Base-by-base conservation (phyloP, 1,284 basidiomycete genomes). In the Erythrobasidium hasegawianum region DNA sequence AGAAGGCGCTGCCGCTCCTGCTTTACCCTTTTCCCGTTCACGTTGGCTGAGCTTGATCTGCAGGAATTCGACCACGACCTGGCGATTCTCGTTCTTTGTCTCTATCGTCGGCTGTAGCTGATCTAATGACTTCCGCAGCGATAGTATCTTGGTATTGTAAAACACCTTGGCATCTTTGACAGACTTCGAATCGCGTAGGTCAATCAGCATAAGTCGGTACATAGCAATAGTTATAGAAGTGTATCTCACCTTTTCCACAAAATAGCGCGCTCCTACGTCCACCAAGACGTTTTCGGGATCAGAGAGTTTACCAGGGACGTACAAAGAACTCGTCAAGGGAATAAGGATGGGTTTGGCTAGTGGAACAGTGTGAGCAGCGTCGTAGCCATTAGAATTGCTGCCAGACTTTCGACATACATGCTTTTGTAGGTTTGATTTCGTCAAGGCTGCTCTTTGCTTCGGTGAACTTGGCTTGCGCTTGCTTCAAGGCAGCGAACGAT, bases 231-330 rank as follows among this genome's bases (percentile, higher is more conserved):
- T n/a, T n/a, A n/a, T n/a, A n/a, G n/a, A n/a, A n/a, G n/a, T n/a
- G n/a, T n/a, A n/a, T n/a, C n/a, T n/a, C n/a, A 91, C 93, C 84
- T 97, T 97, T 78, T 90, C 87, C 18, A 98, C 87, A 75, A 88
- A 97, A 79, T 97, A 98, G 0, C 95, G 95, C 0, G 95, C 97
- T 1, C 95, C 95, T 33, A 98, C 84, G 76, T 98, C 95, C 18
- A 98, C 86, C 67, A 97, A 87, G 55, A 98, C 93, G 71, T 90
- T 85, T 55, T 92, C 87, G 1, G 84, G 78, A 75, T 97, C 88
- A 26, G 81, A 82, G 39, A 97, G 82, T 78, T 87, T 92, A 29
- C 94, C 95, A 1, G 94, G 92, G 14, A 97, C 89, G 76, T 97
- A 97, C 2, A 98, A 83, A 1, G 92, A 96, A 76, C 89, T 90